Evolutionary conservation across 2,329 filamentous ascomycete species (phyloP).

Genomic region (Penicillium sp.): DNA sequence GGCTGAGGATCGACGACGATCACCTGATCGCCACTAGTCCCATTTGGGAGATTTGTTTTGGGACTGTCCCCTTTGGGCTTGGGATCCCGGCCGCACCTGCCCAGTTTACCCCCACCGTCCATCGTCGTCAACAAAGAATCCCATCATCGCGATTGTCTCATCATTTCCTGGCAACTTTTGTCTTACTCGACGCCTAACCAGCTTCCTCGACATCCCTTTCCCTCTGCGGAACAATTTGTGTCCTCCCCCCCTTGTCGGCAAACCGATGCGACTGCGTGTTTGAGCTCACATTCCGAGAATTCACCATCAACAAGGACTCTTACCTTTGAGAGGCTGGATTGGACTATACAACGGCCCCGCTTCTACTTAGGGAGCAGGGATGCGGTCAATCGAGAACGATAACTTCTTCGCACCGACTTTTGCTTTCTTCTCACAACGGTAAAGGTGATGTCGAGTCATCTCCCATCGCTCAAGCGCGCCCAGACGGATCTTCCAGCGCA

Average conservation of each 20-base stretch:
- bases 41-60: conserved; percentile 47
- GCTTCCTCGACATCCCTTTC: background rate
- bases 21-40: conserved; percentile 32
- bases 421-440: conserved; percentile 32
- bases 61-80: conserved; percentile 21
- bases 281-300: conserved; percentile 22
- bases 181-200: background rate
- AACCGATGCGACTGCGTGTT: conserved; percentile 10
- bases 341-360: conserved; percentile 22
- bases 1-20: conserved; percentile 27
- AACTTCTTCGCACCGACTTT: conserved; percentile 28
- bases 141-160: conserved; percentile 19
- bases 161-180: conserved; percentile 2
- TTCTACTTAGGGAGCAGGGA: conserved; percentile 40
- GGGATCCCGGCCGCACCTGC: conserved; percentile 27
- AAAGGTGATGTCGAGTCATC: conserved; percentile 44
- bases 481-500: conserved; percentile 46
- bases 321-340: conserved; percentile 6
- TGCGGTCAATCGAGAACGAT: conserved; percentile 40
- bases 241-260: background rate
- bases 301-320: conserved; percentile 1
- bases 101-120: conserved; percentile 17
- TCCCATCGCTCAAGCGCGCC: conserved; percentile 39
- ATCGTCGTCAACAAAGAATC: conserved; percentile 31
- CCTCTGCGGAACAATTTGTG: background rate